Evolutionary conservation across 805 yeast genomes (phyloP).

Genomic region (Clavispora santaluciae): DNA sequence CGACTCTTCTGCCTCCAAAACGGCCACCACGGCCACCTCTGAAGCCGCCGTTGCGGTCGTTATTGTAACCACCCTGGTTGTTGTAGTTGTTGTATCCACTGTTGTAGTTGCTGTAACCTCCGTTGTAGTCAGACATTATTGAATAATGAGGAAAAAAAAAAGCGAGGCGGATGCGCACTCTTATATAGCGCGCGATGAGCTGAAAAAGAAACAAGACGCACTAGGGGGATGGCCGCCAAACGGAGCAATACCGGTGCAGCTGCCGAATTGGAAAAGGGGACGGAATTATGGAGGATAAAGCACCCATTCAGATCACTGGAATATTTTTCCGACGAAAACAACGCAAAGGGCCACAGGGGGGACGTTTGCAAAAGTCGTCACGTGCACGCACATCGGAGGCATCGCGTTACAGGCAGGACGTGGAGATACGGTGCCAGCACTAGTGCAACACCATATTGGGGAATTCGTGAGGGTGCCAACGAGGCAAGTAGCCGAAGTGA

Average conservation of each 20-base stretch:
- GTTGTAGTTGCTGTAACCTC: slow-evolving; percentile 26
- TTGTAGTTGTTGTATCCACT: slow-evolving; percentile 24
- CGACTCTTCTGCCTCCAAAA: slow-evolving; percentile 30
- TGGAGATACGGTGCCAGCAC: too few relatives aligned
- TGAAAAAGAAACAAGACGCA: neutral
- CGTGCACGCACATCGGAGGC: too few relatives aligned
- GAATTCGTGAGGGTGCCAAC: too few relatives aligned
- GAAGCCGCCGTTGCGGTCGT: slow-evolving; percentile 20
- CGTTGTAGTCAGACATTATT: slow-evolving; percentile 17
- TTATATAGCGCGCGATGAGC: slow-evolving; percentile 5
- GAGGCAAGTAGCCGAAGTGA: too few relatives aligned
- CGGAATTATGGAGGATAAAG: too few relatives aligned
- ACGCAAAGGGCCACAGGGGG: too few relatives aligned
- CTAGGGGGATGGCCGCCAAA: neutral
- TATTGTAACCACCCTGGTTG: slow-evolving; percentile 16
- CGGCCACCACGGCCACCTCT: slow-evolving; percentile 33
- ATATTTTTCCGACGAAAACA: too few relatives aligned
- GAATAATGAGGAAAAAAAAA: slow-evolving; percentile 1
- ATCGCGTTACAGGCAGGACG: too few relatives aligned
- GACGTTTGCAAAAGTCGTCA: too few relatives aligned
- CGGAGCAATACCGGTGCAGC: neutral
- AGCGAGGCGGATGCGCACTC: slow-evolving; percentile 3
- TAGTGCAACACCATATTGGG: too few relatives aligned
- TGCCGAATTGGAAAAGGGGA: too few relatives aligned
- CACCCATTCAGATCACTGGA: too few relatives aligned